Conservation (phyloP, 2,329 filamentous ascomycete species). For the Stylonectria norvegica region DNA sequence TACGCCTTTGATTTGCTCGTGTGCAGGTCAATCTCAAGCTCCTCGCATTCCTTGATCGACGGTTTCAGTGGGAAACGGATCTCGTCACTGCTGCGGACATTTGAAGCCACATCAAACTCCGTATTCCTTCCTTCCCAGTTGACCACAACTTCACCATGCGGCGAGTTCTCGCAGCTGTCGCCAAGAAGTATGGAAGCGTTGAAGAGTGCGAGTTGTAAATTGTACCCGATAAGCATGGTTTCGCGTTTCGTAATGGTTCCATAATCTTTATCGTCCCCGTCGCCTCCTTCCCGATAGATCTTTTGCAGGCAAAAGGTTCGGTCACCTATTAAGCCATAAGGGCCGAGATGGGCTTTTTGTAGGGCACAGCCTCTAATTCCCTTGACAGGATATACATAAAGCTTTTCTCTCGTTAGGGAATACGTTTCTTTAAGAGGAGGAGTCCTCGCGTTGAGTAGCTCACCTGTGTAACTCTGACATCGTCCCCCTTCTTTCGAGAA, state of each 20-base stretch:
- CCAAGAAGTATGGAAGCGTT: slow-evolving; percentile 10
- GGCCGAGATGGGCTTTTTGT: slow-evolving; percentile 8
- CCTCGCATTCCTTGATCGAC: background rate
- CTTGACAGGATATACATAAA: slow-evolving; percentile 25
- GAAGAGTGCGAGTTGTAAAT: slow-evolving; percentile 20
- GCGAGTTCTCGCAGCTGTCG: background rate
- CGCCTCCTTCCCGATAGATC: slow-evolving; percentile 10
- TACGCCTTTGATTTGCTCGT: slow-evolving; percentile 16
- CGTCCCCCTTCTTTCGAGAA: too few species aligned
- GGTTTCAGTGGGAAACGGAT: slow-evolving; percentile 18
- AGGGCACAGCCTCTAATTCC: slow-evolving; percentile 16
- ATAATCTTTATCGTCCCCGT: background rate
- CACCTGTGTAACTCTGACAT: too few species aligned
- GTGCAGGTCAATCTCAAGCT: slow-evolving; percentile 14
- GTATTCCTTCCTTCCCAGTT: slow-evolving; percentile 8
- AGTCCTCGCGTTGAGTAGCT: too few species aligned
- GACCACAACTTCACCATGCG: background rate
- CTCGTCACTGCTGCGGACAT: background rate
- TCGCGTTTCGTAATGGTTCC: slow-evolving; percentile 6
- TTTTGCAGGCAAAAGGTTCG: slow-evolving; percentile 23
- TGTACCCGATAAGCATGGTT: slow-evolving; percentile 22
- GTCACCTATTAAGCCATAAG: slow-evolving; percentile 19
- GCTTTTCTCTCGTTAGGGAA: too few species aligned
- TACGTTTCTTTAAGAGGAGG: too few species aligned
- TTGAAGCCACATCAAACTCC: slow-evolving; percentile 2